Conservation (phyloP, 345 rosid genomes). For the Populus alba region DNA sequence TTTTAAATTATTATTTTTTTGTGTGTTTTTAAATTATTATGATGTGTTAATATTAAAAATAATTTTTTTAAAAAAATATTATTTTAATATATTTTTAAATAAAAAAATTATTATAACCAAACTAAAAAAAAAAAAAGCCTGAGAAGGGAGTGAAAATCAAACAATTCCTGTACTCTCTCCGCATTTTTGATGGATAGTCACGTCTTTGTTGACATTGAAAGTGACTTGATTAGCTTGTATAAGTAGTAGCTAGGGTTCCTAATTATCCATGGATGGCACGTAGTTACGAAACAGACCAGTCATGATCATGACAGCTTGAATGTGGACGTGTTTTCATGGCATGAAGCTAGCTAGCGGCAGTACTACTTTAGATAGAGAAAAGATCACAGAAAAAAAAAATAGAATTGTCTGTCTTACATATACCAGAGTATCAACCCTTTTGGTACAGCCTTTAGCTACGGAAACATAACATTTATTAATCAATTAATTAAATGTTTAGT, state of each 20-base stretch:
- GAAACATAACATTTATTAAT: not conserved
- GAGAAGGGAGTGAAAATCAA: not conserved
- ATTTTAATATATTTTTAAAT: too few relatives aligned
- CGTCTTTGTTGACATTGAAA: not conserved
- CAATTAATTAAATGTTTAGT: too few relatives aligned
- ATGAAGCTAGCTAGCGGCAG: not conserved
- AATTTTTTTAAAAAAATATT: too few relatives aligned
- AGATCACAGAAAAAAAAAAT: not conserved
- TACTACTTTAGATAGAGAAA: not conserved
- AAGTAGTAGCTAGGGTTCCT: not conserved
- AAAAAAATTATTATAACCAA: too few relatives aligned
- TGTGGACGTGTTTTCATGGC: not conserved
- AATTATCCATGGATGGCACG: not conserved
- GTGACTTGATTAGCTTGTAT: not conserved
- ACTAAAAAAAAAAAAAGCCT: too few relatives aligned
- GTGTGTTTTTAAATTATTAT: too few relatives aligned
- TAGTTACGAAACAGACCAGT: not conserved
- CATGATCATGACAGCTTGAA: not conserved
- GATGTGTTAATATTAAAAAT: too few relatives aligned
- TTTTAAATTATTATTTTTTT: too few relatives aligned
- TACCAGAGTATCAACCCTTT: not conserved
- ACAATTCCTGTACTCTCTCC: not conserved
- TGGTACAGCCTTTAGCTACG: not conserved
- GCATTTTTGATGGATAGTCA: constrained; percentile 5
- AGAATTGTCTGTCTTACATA: not conserved